Percentiles rank a stretch among this genome's conserved stretches.
Conservation (phyloP, 208 protist genomes). For the Phytomonas sp. region DNA sequence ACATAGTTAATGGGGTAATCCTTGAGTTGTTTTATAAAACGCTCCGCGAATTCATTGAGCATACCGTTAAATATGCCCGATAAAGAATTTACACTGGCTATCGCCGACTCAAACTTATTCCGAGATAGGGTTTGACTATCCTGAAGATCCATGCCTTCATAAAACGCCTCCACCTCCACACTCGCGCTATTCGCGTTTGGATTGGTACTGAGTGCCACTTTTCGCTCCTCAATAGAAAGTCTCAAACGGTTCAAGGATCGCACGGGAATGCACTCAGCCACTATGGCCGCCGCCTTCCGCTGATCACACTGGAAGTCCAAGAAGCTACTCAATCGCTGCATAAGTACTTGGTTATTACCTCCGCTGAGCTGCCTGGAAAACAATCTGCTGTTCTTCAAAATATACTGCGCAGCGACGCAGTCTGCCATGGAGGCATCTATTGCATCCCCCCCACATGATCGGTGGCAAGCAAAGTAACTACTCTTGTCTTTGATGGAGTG, state of each 20-base stretch:
- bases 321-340: not conserved
- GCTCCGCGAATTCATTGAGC: slow-evolving; percentile 37
- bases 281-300: not conserved
- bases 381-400: slow-evolving; percentile 50
- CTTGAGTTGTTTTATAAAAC: slow-evolving; percentile 11
- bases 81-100: slow-evolving; percentile 58
- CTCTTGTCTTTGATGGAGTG: slow-evolving; percentile 8
- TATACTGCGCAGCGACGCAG: slow-evolving; percentile 62
- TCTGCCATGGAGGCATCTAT: slow-evolving; percentile 59
- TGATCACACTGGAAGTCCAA: not conserved
- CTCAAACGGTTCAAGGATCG: slow-evolving; percentile 63
- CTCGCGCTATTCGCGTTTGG: slow-evolving; percentile 40
- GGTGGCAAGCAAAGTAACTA: slow-evolving; percentile 16
- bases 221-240: slow-evolving; percentile 68
- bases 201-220: slow-evolving; percentile 65
- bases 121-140: slow-evolving; percentile 61
- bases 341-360: not conserved
- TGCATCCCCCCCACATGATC: slow-evolving; percentile 47
- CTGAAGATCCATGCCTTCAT: slow-evolving; percentile 80
- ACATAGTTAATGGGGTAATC: slow-evolving; percentile 36
- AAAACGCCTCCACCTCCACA: slow-evolving; percentile 85
- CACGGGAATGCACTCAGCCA: slow-evolving; percentile 52
- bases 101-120: slow-evolving; percentile 54
- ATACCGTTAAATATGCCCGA: slow-evolving; percentile 49
- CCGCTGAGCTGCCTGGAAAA: slow-evolving; percentile 22